Base-by-base conservation (phyloP, 192 early-diverging fungal species). In the Mortierella claussenii region DNA sequence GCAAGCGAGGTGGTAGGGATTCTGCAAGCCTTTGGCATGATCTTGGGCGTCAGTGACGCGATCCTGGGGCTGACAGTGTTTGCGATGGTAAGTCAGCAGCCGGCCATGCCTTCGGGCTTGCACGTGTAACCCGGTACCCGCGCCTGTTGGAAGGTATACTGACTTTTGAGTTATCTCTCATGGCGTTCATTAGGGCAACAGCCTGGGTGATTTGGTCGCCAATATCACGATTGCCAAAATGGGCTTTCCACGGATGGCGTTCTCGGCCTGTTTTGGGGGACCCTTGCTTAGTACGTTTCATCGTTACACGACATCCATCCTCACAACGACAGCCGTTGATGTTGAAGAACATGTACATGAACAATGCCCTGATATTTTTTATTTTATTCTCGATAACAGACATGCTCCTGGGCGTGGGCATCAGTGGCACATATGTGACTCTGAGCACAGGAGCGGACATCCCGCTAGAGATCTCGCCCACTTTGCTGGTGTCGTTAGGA, bases 221-320 rank as follows among this genome's bases (percentile, higher is more conserved):
- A 97, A 98, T 67, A 80, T 95, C 30, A 92, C 91, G 21, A 93
- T 98, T 52, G 95, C 97, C 8, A 86, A 85, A 60, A 91, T 94
- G 91, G 96, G 96, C 8, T 96, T 87, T 71, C 94, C 96, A 12
- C 84, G 89, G 54, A 98, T 98, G 96, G 97, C 95, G 1, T 86
- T 98, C 47, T 92, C 92, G 21, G 97, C 97, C 4, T 97, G 96
- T 57, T 97, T 94, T 82, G 96, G 95, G 26, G 87, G 91, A 9
- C 97, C 97, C 15, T 87, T 98, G 89, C 76, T 98, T 34, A 96
- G 90, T 91, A 85, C 71, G 66, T 44, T 11, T 30, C 21, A 9
- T 15, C 1, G 18, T 9, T 13, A 26, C 33, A 21, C 23, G 32
- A 26, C 15, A 13, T 21, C 28, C n/a, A 28, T 1, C 11, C 1